phyloP scores from a whole-genome alignment of 2,329 filamentous ascomycete species.

The Sporothrix schenckii region DNA sequence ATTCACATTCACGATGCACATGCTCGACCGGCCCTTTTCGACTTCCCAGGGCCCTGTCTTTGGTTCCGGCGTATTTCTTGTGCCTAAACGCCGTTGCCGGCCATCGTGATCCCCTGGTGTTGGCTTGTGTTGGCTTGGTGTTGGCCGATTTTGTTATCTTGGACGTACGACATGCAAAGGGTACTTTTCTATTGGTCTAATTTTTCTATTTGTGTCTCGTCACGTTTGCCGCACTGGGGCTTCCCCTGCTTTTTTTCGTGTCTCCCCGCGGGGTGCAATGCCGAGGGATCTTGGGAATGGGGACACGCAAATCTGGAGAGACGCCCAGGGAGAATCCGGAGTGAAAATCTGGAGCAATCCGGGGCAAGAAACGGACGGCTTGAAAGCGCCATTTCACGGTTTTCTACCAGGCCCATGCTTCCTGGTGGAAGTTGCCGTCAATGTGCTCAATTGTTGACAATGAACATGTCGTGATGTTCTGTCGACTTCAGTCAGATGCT shows the following conservation, averaged over 20 bases:
- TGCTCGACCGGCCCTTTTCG: background rate
- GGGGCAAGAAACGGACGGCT: background rate
- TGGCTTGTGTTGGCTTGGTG: background rate
- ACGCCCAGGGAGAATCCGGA: background rate
- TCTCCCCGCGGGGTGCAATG: constrained; percentile 15
- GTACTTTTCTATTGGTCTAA: too few relatives aligned
- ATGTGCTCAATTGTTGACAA: background rate
- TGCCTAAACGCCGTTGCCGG: background rate
- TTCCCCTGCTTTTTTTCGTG: background rate
- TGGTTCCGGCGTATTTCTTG: background rate
- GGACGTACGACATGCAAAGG: too few relatives aligned
- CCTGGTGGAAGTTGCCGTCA: too few relatives aligned
- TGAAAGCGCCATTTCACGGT: background rate
- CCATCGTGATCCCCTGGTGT: background rate
- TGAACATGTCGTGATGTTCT: background rate
- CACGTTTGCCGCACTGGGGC: background rate
- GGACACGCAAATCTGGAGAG: background rate
- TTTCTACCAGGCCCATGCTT: too few relatives aligned
- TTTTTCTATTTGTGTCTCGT: background rate
- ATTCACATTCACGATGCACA: background rate
- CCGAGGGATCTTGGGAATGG: constrained; percentile 17
- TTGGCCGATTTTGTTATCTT: background rate
- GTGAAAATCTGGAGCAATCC: constrained; percentile 20
- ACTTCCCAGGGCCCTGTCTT: background rate
- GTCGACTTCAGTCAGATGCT: background rate